These are phyloP conservation scores for Pleurotus djamor DNA, from an alignment of 768 basidiomycete genomes.

Conservation along the genomic window DNA sequence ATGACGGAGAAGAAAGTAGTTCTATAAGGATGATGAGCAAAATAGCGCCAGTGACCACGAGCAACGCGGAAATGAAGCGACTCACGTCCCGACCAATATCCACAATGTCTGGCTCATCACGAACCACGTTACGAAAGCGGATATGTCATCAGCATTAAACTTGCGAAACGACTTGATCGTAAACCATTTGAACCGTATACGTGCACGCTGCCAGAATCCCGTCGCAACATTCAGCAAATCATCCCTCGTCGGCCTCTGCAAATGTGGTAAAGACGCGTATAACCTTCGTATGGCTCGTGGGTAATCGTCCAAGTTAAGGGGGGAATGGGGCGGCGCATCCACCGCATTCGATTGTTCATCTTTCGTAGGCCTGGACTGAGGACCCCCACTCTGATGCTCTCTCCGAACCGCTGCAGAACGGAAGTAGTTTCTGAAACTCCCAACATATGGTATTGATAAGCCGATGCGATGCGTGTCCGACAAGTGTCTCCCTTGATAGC, in stretches of 20 bases:
- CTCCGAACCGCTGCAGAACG: background rate
- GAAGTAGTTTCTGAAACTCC: background rate
- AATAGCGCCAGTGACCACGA: background rate
- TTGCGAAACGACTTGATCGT: constrained; percentile 92
- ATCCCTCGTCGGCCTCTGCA: constrained; percentile 80
- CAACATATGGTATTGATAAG: background rate
- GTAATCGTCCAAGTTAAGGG: constrained; percentile 62
- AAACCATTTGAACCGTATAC: constrained; percentile 97
- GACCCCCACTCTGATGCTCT: background rate
- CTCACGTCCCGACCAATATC: constrained; percentile 93
- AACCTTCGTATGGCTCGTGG: constrained; percentile 80
- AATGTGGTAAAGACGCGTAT: constrained; percentile 73
- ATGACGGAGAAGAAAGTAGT: constrained; percentile 96
- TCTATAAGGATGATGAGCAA: constrained; percentile 30
- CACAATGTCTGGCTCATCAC: constrained; percentile 94
- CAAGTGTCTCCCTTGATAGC: background rate
- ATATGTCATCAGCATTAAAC: constrained; percentile 96
- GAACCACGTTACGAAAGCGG: constrained; percentile 95
- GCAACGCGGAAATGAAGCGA: constrained; percentile 10
- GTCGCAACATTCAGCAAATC: constrained; percentile 85
- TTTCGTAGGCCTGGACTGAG: background rate
- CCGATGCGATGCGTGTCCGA: background rate
- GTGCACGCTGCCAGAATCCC: constrained; percentile 86
- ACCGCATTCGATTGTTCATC: background rate
- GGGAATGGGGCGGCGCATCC: constrained; percentile 8